A percentile compares a stretch with the other conserved stretches of the same genome.
Evolutionary conservation across 73 alveolate genomes (phyloP).

Genomic region (Symbiodinium natans): DNA sequence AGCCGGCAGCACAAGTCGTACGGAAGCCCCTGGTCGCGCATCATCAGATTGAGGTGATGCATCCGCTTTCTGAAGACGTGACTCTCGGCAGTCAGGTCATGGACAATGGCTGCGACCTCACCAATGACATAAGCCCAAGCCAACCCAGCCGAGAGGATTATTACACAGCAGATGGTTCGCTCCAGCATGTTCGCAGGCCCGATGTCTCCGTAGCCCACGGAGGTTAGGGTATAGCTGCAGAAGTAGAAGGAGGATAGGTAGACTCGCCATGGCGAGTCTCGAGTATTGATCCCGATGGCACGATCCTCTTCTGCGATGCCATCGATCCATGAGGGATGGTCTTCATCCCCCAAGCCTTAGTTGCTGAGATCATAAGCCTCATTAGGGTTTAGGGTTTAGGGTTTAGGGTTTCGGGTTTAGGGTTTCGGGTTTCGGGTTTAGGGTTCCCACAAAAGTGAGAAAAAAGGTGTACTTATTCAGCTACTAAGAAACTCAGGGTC

Average conservation of each 20-base stretch:
- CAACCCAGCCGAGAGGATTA: conserved; percentile 47
- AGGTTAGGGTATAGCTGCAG: conserved; percentile 43
- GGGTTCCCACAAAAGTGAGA: no score
- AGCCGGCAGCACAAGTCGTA: conserved; percentile 44
- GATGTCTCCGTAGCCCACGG: conserved; percentile 62
- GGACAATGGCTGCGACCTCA: conserved; percentile 67
- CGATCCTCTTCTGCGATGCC: conserved; percentile 6
- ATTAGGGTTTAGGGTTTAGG: no score
- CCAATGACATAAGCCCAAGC: conserved; percentile 77
- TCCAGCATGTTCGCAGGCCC: conserved; percentile 38
- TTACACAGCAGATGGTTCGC: conserved; percentile 5
- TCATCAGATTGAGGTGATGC: conserved; percentile 77
- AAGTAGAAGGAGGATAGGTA: conserved; percentile 43
- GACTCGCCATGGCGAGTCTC: background rate
- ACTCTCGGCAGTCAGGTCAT: conserved; percentile 53
- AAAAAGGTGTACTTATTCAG: no score
- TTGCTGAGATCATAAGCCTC: no score
- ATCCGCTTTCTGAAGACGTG: conserved; percentile 55
- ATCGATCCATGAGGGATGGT: conserved; percentile 22
- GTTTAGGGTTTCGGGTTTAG: background rate
- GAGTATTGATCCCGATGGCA: background rate
- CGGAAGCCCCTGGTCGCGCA: conserved; percentile 50
- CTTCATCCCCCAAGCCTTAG: background rate
- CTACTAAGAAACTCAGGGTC: background rate
- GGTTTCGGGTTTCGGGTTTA: background rate